Base-by-base conservation (phyloP, 1,284 basidiomycete genomes). In the Leccinum angustisporum region DNA sequence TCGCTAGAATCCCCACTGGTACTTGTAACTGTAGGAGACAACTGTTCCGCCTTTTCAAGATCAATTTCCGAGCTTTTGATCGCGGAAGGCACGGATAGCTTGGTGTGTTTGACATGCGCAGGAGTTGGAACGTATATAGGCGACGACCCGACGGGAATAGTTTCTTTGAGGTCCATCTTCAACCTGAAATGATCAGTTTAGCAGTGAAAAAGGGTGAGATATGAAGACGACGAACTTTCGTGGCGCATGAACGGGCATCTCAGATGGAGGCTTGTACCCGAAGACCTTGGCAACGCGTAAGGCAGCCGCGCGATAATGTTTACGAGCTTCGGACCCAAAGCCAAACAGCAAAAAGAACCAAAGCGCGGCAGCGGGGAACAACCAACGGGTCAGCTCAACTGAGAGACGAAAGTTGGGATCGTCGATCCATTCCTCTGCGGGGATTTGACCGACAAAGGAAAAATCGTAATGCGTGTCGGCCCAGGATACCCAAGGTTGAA, bases 311-410 rank as follows among this genome's bases (percentile, higher is more conserved):
- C 30, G 53, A 36, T 81, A 80, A 54, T 75, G 67, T 57, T 73
- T 76, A 57, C 68, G 65, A n/a, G 79, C 77, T 40, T 80, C 80
- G 27, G 68, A 61, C 0, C 74, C 78, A 52, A 81, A 78, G 14
- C 75, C 78, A 62, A 82, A 82, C 68, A 81, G 75, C 3, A 68
- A 61, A 63, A 80, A 81, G 68, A 82, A 81, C 18, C 79, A 59
- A 59, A 80, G 64, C 0, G 76, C 71, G 10, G 75, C 76, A 1
- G 70, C 67, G 3, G 76, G 76, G n/a, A 76, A 67, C 16, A 73
- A 60, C 79, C 79, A 83, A 70, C 79, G 59, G 67, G 65, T 63
- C 70, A 74, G 6, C 57, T 71, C 58, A 30, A 75, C 62, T 1
- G 74, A 63, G 16, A 65, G 31, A 16, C 64, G 66, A 46, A 60